Percentiles rank a stretch among this genome's conserved stretches.
phyloP scores from a whole-genome alignment of 345 rosid genomes.

The Eucalyptus camaldulensis region DNA sequence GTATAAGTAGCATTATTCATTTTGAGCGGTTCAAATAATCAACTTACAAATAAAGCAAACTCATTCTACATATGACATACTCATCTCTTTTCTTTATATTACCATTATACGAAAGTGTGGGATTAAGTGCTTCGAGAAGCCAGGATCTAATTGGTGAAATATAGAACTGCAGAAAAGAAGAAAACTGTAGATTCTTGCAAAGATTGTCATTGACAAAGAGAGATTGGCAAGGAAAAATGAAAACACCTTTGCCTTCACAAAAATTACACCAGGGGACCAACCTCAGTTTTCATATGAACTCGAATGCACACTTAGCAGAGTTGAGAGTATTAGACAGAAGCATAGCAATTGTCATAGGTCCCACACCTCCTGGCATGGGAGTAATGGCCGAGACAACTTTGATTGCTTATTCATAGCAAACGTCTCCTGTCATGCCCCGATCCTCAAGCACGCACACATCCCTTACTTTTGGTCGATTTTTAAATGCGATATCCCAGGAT shows the following conservation, averaged over 20 bases:
- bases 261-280: background rate
- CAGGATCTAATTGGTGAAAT: too few species aligned
- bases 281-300: background rate
- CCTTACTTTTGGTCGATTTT: too few species aligned
- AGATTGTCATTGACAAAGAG: background rate
- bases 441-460: too few species aligned
- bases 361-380: constrained; percentile 16
- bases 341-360: constrained; percentile 10
- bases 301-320: constrained; percentile 8
- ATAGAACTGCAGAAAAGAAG: too few species aligned
- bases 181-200: background rate
- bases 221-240: background rate
- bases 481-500: too few species aligned
- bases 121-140: too few species aligned
- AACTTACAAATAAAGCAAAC: too few species aligned
- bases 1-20: too few species aligned
- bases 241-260: background rate
- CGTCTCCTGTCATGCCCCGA: background rate
- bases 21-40: too few species aligned
- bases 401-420: constrained; percentile 11
- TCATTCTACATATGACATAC: too few species aligned
- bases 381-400: constrained; percentile 11
- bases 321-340: constrained; percentile 17
- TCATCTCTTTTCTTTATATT: too few species aligned
- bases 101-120: too few species aligned